A percentile compares a stretch with the other conserved stretches of the same genome.
phyloP scores from a whole-genome alignment of 345 rosid species.

The Barbarea vulgaris region DNA sequence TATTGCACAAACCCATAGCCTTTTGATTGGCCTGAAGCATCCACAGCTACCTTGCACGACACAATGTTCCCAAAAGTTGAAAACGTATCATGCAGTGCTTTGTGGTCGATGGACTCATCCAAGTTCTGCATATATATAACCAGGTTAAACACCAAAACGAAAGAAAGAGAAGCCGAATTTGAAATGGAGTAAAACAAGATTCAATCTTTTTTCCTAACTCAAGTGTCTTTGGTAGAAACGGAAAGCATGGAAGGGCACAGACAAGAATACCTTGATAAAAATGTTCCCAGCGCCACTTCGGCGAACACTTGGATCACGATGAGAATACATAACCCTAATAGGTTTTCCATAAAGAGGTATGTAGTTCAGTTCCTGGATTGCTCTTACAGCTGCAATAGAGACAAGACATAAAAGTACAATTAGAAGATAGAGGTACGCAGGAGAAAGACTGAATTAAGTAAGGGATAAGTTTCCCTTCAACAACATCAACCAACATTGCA shows the following conservation, averaged over 20 bases:
- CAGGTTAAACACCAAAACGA: slow-evolving; percentile 3
- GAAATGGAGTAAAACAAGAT: not conserved
- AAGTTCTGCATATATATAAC: slow-evolving; percentile 59
- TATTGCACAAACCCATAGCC: slow-evolving; percentile 97
- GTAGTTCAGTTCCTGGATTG: slow-evolving; percentile 79
- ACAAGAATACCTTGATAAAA: slow-evolving; percentile 72
- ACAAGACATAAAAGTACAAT: not conserved
- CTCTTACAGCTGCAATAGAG: slow-evolving; percentile 71
- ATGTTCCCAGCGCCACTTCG: slow-evolving; percentile 94
- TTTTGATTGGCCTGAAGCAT: slow-evolving; percentile 79
- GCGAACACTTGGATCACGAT: slow-evolving; percentile 74
- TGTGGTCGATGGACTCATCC: slow-evolving; percentile 87
- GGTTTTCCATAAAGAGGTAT: slow-evolving; percentile 73
- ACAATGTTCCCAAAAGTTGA: slow-evolving; percentile 81
- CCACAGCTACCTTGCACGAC: slow-evolving; percentile 96
- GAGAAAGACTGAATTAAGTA: not conserved
- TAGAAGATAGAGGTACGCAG: not conserved
- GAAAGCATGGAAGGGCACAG: not conserved
- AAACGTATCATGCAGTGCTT: slow-evolving; percentile 86
- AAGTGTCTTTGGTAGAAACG: no score
- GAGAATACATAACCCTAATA: slow-evolving; percentile 84
- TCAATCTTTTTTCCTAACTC: not conserved
- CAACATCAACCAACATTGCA: slow-evolving; percentile 12
- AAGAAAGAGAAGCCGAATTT: no score
- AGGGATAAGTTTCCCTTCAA: not conserved